A percentile compares a stretch with the other conserved stretches of the same genome.
Conservation (phyloP, 2,329 filamentous ascomycete species). For the Blastomyces silverae region DNA sequence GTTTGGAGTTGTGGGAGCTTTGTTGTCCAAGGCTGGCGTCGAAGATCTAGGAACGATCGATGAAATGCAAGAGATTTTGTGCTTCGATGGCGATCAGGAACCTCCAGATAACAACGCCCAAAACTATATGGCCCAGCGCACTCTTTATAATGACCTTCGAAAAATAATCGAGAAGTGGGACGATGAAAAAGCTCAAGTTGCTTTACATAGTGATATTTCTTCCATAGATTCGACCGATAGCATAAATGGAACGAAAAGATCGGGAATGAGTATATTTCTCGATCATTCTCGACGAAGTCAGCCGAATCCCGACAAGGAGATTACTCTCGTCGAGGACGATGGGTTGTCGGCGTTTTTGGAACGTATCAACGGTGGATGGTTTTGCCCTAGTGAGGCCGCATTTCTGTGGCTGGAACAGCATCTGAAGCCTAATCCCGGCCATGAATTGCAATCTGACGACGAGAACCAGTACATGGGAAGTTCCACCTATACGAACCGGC, state of each 20-base stretch:
- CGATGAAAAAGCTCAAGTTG: constrained; percentile 39
- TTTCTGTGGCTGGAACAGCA: constrained; percentile 50
- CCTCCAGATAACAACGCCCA: constrained; percentile 19
- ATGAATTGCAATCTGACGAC: constrained; percentile 15
- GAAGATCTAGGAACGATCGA: constrained; percentile 41
- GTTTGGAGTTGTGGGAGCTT: constrained; percentile 48
- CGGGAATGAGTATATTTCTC: constrained; percentile 51
- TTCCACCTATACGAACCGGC: constrained; percentile 48
- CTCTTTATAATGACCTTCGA: constrained; percentile 42
- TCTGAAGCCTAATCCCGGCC: constrained; percentile 39
- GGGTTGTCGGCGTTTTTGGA: constrained; percentile 39
- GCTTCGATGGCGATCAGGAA: constrained; percentile 19
- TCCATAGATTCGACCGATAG: constrained; percentile 37
- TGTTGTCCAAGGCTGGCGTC: constrained; percentile 49
- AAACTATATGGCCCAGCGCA: constrained; percentile 14
- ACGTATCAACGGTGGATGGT: constrained; percentile 43
- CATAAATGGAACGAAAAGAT: constrained; percentile 43
- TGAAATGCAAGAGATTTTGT: constrained; percentile 31
- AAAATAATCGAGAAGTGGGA: constrained; percentile 40
- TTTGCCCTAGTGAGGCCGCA: constrained; percentile 47
- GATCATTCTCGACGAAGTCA: constrained; percentile 48
- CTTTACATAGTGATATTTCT: constrained; percentile 47
- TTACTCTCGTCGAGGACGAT: constrained; percentile 36
- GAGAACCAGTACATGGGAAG: constrained; percentile 15
- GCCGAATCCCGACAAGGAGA: constrained; percentile 37